Conservation (phyloP, 2,329 filamentous ascomycete genomes). For the Talaromyces sp. region DNA sequence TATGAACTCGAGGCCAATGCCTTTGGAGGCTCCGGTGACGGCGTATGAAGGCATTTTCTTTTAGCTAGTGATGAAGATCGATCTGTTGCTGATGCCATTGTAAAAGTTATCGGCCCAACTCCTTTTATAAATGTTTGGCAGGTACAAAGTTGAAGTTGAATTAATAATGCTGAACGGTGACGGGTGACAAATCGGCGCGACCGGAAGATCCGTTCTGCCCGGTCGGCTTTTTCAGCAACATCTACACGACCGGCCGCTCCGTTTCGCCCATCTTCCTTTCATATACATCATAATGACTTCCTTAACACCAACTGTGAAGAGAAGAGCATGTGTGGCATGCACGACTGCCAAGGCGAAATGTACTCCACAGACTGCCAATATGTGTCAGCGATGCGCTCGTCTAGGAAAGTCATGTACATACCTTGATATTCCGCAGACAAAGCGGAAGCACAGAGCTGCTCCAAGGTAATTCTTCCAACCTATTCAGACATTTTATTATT, state of each 20-base stretch:
- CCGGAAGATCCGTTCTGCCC: neutral
- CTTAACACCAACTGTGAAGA: conserved; percentile 20
- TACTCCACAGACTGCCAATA: conserved; percentile 21
- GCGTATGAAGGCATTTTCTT: conserved; percentile 35
- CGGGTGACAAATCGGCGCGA: neutral
- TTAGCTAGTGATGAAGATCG: neutral
- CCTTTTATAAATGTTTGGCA: neutral
- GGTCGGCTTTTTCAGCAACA: neutral
- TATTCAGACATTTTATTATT: neutral
- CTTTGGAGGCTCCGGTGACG: conserved; percentile 35
- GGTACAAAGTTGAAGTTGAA: neutral
- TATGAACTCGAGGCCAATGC: conserved; percentile 33
- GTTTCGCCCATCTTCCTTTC: neutral
- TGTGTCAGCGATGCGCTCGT: conserved; percentile 26
- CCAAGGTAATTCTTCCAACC: conserved; percentile 19
- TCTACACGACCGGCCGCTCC: neutral
- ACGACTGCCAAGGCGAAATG: conserved; percentile 27
- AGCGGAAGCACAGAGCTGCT: conserved; percentile 22
- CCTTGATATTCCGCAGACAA: conserved; percentile 28
- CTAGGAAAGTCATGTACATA: conserved; percentile 27
- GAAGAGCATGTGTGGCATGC: conserved; percentile 26
- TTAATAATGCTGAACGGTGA: neutral
- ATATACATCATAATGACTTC: neutral
- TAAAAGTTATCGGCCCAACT: no score
- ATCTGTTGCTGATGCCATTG: neutral